Percentiles rank a stretch among this genome's conserved stretches.
Conservation (phyloP, 1,139 yeast genomes). For the Suhomyces bokatorum region DNA sequence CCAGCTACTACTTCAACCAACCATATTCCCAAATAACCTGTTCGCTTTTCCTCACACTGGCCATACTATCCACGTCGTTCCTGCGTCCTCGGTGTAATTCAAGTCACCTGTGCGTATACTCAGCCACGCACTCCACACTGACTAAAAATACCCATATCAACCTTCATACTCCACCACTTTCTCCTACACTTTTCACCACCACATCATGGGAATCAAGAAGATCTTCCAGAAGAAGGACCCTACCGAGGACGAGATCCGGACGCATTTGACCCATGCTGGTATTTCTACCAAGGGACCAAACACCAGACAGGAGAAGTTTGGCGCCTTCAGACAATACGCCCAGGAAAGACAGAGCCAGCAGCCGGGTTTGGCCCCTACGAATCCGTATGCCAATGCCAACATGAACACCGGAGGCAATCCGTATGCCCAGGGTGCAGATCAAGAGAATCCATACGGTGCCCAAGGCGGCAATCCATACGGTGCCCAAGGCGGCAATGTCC, state of each 20-base stretch:
- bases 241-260: slow-evolving; percentile 55
- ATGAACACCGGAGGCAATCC: slow-evolving; percentile 8
- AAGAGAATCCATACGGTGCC: slow-evolving; percentile 11
- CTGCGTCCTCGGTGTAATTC: background rate
- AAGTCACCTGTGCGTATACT: background rate
- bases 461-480: slow-evolving; percentile 12
- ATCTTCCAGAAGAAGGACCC: slow-evolving; percentile 64
- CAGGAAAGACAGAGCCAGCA: slow-evolving; percentile 43
- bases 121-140: slow-evolving; percentile 2
- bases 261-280: slow-evolving; percentile 53
- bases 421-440: slow-evolving; percentile 3
- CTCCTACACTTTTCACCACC: background rate
- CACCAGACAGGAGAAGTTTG: slow-evolving; percentile 55
- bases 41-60: background rate
- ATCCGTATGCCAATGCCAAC: slow-evolving; percentile 41
- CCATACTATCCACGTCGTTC: background rate
- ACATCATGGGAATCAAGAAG: slow-evolving; percentile 48
- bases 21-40: background rate
- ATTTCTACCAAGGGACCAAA: slow-evolving; percentile 44
- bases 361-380: slow-evolving; percentile 49
- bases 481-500: slow-evolving; percentile 11
- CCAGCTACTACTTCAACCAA: too few relatives aligned
- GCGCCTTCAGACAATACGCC: slow-evolving; percentile 65
- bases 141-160: background rate
- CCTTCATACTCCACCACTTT: background rate